These are phyloP conservation scores for Escallonia rubra DNA, from an alignment of 129 eudicot genomes.

Conservation along the genomic window DNA sequence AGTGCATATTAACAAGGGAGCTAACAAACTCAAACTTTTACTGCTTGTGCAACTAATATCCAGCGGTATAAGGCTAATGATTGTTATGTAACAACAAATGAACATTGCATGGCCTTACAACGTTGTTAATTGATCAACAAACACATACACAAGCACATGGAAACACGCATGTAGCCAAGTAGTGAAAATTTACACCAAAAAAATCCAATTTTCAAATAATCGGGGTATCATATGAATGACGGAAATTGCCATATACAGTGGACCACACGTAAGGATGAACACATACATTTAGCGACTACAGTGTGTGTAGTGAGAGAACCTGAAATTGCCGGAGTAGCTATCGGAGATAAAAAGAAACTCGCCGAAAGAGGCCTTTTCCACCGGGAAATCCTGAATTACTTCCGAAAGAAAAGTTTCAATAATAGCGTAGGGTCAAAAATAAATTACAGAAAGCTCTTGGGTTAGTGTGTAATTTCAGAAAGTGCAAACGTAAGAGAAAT, in stretches of 20 bases:
- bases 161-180: not conserved
- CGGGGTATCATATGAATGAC: not conserved
- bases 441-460: no score
- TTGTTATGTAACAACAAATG: not conserved
- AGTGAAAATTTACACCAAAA: not conserved
- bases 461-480: no score
- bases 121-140: not conserved
- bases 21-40: not conserved
- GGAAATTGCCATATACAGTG: not conserved
- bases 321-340: not conserved
- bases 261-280: no score
- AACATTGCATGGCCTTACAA: constrained; percentile 1
- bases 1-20: not conserved
- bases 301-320: not conserved
- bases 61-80: not conserved
- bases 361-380: not conserved
- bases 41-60: not conserved
- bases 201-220: not conserved
- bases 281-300: not conserved
- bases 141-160: no score
- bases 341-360: not conserved
- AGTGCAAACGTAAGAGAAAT: no score
- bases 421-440: no score
- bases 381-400: not conserved
- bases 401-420: no score